These are phyloP conservation scores for Fusarium equiseti DNA, from an alignment of 2,329 filamentous ascomycete species.

Conservation along the genomic window DNA sequence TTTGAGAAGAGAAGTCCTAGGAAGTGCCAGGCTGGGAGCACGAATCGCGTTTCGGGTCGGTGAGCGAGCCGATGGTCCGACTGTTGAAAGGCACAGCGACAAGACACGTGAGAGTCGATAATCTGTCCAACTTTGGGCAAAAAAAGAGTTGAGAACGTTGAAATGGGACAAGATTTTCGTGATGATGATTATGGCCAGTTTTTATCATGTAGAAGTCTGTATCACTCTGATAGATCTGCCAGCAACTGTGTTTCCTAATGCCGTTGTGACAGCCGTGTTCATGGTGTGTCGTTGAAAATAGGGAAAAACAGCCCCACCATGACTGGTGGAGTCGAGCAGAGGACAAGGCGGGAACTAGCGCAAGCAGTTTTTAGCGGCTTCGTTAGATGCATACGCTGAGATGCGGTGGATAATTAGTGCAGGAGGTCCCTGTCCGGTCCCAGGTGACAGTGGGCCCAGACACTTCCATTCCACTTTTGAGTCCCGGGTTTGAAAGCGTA, in stretches of 20 bases:
- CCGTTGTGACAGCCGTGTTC: constrained; percentile 40
- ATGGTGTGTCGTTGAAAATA: constrained; percentile 49
- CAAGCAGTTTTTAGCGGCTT: constrained; percentile 43
- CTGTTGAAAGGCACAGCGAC: neutral
- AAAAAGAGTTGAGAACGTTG: neutral
- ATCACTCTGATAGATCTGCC: constrained; percentile 15
- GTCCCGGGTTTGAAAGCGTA: constrained; percentile 12
- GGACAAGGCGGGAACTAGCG: constrained; percentile 50
- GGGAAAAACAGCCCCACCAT: constrained; percentile 45
- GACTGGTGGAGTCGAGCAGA: constrained; percentile 30
- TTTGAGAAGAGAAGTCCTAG: constrained; percentile 6
- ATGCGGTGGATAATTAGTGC: constrained; percentile 21
- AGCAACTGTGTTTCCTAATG: constrained; percentile 13
- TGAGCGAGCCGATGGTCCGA: constrained; percentile 29
- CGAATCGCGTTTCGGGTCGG: constrained; percentile 35
- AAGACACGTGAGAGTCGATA: neutral
- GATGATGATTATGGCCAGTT: neutral
- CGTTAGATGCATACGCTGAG: constrained; percentile 49
- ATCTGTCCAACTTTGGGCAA: neutral
- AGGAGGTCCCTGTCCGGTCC: constrained; percentile 10
- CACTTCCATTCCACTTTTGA: constrained; percentile 27
- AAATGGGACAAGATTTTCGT: neutral
- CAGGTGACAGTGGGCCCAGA: constrained; percentile 24
- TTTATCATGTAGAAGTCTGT: constrained; percentile 7
- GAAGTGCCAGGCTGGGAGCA: constrained; percentile 24